Conservation (phyloP, 257 asterid genomes). For the Eucommia ulmoides region DNA sequence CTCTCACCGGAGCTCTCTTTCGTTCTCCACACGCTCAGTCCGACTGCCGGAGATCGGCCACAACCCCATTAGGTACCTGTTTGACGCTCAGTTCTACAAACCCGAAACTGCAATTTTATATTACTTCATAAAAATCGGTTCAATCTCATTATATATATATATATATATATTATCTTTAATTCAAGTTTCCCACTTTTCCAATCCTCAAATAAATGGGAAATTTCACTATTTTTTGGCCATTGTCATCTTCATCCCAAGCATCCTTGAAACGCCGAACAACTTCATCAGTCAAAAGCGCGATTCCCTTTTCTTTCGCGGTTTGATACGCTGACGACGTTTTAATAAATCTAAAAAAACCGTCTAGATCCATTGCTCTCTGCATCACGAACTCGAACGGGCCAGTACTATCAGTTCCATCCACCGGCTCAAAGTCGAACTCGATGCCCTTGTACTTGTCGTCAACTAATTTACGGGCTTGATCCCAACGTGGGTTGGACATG, state of each 20-base stretch:
- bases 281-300: conserved; percentile 37
- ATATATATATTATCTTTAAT: too few relatives aligned
- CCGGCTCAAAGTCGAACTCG: conserved; percentile 58
- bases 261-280: conserved; percentile 29
- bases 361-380: conserved; percentile 50
- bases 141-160: too few relatives aligned
- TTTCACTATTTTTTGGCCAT: conserved; percentile 22
- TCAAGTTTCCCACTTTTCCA: too few relatives aligned
- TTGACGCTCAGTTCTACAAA: too few relatives aligned
- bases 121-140: too few relatives aligned
- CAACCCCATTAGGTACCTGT: conserved; percentile 66
- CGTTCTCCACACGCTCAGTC: conserved; percentile 84
- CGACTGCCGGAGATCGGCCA: conserved; percentile 61
- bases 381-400: conserved; percentile 52
- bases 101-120: too few relatives aligned
- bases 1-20: conserved; percentile 82
- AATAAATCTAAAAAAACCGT: conserved; percentile 28
- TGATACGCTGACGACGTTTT: conserved; percentile 75
- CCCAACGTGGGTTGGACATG: conserved; percentile 26
- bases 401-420: conserved; percentile 38
- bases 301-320: conserved; percentile 63
- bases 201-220: conserved; percentile 58
- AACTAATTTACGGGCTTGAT: conserved; percentile 23
- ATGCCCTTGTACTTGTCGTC: conserved; percentile 43
- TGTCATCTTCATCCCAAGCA: conserved; percentile 62